phyloP scores from a whole-genome alignment of 306 rosid species.

The Morella rubra region DNA sequence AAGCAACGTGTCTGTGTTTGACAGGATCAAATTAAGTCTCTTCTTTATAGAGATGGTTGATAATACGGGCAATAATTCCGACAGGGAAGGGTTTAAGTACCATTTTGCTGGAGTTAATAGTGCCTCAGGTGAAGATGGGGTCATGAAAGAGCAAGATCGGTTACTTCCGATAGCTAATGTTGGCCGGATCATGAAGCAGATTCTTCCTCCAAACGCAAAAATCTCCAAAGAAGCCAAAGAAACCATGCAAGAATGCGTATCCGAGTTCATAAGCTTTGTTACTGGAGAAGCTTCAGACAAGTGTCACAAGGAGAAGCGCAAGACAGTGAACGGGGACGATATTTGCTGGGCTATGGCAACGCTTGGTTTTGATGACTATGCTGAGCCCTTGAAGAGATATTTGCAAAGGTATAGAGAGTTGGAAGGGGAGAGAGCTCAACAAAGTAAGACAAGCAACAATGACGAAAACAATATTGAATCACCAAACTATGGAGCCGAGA shows the following conservation, averaged over 20 bases:
- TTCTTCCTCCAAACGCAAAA: slow-evolving; percentile 78
- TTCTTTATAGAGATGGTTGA: slow-evolving; percentile 46
- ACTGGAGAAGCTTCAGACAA: slow-evolving; percentile 96
- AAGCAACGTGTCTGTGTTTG: slow-evolving; percentile 82
- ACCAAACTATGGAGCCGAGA: slow-evolving; percentile 11
- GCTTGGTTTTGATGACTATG: slow-evolving; percentile 85
- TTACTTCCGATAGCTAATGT: slow-evolving; percentile 93
- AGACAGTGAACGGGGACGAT: slow-evolving; percentile 93
- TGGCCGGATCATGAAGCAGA: slow-evolving; percentile 93
- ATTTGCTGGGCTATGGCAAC: slow-evolving; percentile 78
- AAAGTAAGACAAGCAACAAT: slow-evolving; percentile 33
- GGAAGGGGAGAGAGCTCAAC: slow-evolving; percentile 71
- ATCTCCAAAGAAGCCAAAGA: slow-evolving; percentile 92
- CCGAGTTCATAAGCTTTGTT: slow-evolving; percentile 92
- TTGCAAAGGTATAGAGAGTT: slow-evolving; percentile 67
- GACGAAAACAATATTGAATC: slow-evolving; percentile 16
- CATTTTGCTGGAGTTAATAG: slow-evolving; percentile 31
- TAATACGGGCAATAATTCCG: slow-evolving; percentile 39
- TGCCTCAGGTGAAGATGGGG: slow-evolving; percentile 32
- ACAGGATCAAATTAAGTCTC: slow-evolving; percentile 46
- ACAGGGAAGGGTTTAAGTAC: slow-evolving; percentile 54
- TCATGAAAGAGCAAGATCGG: slow-evolving; percentile 86
- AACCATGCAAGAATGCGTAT: slow-evolving; percentile 93
- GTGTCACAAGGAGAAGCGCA: slow-evolving; percentile 93
- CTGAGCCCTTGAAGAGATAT: slow-evolving; percentile 80